These are phyloP conservation scores for Pseudomassariella vexata DNA, from an alignment of 2,329 filamentous ascomycete species.

Conservation along the genomic window DNA sequence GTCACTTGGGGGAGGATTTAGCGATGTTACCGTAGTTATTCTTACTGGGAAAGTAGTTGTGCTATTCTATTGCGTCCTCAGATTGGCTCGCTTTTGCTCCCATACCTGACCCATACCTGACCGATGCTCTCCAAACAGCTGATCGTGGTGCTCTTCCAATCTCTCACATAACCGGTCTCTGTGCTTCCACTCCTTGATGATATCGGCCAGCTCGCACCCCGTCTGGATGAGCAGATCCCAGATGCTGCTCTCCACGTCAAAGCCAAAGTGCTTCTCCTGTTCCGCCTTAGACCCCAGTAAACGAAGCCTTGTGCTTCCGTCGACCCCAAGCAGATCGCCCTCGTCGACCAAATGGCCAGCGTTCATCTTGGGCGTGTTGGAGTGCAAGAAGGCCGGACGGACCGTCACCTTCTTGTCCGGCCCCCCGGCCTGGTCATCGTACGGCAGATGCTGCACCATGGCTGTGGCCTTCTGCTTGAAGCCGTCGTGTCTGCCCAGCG, in stretches of 20 bases:
- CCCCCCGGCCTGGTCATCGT: constrained; percentile 1
- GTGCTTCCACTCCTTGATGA: constrained; percentile 7
- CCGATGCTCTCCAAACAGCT: constrained; percentile 1
- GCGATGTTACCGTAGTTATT: no score
- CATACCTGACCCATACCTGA: no score
- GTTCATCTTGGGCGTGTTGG: constrained; percentile 22
- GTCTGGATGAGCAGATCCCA: constrained; percentile 16
- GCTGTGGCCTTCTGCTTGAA: constrained; percentile 12
- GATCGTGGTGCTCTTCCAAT: constrained; percentile 4
- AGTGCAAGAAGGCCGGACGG: constrained; percentile 18
- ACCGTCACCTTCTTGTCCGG: not conserved
- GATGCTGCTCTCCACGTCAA: constrained; percentile 17
- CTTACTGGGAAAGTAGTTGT: no score
- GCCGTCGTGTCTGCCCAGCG: constrained; percentile 4
- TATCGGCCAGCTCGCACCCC: constrained; percentile 12
- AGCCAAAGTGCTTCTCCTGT: constrained; percentile 14
- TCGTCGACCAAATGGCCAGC: constrained; percentile 19
- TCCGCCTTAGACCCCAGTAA: constrained; percentile 14
- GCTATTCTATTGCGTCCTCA: no score
- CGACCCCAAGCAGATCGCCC: constrained; percentile 13
- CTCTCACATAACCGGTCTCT: constrained; percentile 4
- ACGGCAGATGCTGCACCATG: constrained; percentile 6
- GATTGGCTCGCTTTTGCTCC: no score
- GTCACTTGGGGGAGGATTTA: no score
- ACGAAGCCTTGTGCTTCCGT: constrained; percentile 14